Evolutionary conservation across 1,284 basidiomycete genomes (phyloP).

Genomic region (Mycena citricolor): DNA sequence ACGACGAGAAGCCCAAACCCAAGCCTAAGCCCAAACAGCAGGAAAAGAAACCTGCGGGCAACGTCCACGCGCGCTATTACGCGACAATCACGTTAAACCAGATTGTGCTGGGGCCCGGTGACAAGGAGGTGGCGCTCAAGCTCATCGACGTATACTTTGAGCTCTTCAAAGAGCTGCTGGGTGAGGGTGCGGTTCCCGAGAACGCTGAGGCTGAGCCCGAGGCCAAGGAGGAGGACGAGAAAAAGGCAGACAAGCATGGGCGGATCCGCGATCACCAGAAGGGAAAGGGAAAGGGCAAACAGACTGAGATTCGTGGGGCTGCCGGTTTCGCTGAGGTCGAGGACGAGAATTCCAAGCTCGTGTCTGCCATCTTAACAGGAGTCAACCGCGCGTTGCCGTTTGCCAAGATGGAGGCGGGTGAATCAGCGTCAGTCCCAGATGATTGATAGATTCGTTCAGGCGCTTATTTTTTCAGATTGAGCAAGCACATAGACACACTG

Average conservation of each 20-base stretch:
- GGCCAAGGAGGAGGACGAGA: constrained; percentile 34
- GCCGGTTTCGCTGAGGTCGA: constrained; percentile 74
- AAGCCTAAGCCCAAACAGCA: constrained; percentile 32
- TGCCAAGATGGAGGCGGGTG: constrained; percentile 68
- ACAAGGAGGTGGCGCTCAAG: constrained; percentile 77
- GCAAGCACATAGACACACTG: constrained; percentile 88
- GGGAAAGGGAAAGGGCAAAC: constrained; percentile 39
- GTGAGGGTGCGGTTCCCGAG: constrained; percentile 34
- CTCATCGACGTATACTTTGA: constrained; percentile 95
- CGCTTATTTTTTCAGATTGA: constrained; percentile 53
- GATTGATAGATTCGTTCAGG: constrained; percentile 1
- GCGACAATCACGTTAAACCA: constrained; percentile 94
- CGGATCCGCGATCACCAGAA: constrained; percentile 38
- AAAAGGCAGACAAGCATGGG: constrained; percentile 39
- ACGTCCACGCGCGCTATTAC: constrained; percentile 84
- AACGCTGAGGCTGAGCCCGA: constrained; percentile 35
- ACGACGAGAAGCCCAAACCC: constrained; percentile 26
- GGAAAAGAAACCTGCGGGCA: constrained; percentile 39
- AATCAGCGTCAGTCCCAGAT: constrained; percentile 52
- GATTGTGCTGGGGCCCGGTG: constrained; percentile 74
- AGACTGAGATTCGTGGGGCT: constrained; percentile 49
- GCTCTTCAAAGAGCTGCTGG: constrained; percentile 88
- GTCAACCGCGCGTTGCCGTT: constrained; percentile 96
- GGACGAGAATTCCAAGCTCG: constrained; percentile 79
- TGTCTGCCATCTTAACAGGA: constrained; percentile 91